These are phyloP conservation scores for Sindora glabra DNA, from an alignment of 306 rosid species.

Conservation along the genomic window DNA sequence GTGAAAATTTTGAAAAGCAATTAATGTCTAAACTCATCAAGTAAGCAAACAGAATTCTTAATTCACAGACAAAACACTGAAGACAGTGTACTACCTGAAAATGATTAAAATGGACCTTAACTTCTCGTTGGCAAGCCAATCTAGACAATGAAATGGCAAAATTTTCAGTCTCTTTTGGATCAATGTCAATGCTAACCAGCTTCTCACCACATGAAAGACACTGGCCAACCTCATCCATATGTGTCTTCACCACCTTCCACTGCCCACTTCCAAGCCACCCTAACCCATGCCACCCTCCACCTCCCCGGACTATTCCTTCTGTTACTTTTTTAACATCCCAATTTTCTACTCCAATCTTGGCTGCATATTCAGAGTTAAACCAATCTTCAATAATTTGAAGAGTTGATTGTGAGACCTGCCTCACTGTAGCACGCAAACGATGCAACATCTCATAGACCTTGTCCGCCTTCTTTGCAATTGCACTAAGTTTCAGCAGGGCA, in stretches of 20 bases:
- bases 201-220: slow-evolving; percentile 57
- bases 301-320: slow-evolving; percentile 53
- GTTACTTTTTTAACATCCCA: slow-evolving; percentile 55
- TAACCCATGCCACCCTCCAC: slow-evolving; percentile 98
- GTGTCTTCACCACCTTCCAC: slow-evolving; percentile 69
- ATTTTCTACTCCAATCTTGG: slow-evolving; percentile 33
- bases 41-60: neutral
- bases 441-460: slow-evolving; percentile 79
- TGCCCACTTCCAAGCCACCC: slow-evolving; percentile 92
- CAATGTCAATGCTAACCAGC: slow-evolving; percentile 87
- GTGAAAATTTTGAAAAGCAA: neutral
- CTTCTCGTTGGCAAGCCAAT: slow-evolving; percentile 63
- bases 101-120: slow-evolving; percentile 35
- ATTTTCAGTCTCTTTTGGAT: slow-evolving; percentile 64
- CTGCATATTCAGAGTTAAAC: slow-evolving; percentile 56
- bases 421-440: slow-evolving; percentile 51
- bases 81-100: slow-evolving; percentile 53
- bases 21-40: slow-evolving; percentile 4
- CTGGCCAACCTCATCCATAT: slow-evolving; percentile 42
- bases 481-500: slow-evolving; percentile 62
- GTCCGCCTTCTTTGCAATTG: slow-evolving; percentile 27
- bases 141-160: slow-evolving; percentile 62
- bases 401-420: slow-evolving; percentile 75
- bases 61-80: slow-evolving; percentile 13
- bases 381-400: slow-evolving; percentile 53